Conservation (phyloP, 2,329 filamentous ascomycete genomes). For the Phyllosticta citrichinensis region DNA sequence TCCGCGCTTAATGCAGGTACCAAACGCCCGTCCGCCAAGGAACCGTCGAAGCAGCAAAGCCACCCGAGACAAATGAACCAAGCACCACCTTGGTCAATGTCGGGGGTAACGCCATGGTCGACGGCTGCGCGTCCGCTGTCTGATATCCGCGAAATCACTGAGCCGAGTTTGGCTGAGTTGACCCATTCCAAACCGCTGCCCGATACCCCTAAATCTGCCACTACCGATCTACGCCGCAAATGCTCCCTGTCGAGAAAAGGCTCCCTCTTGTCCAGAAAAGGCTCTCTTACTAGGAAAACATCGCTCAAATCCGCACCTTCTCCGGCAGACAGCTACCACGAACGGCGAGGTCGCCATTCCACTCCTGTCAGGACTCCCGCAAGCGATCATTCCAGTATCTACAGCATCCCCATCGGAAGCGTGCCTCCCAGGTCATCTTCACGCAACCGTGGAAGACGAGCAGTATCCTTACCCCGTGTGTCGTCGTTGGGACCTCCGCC, state of each 20-base stretch:
- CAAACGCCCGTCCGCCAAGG: not conserved
- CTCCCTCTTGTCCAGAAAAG: conserved; percentile 16
- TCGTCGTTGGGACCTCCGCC: conserved; percentile 14
- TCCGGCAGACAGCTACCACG: conserved; percentile 19
- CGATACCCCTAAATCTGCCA: conserved; percentile 13
- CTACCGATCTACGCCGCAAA: conserved; percentile 13
- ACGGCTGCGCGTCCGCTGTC: conserved; percentile 35
- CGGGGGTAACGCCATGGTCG: conserved; percentile 15
- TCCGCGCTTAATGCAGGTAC: not conserved
- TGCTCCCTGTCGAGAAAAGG: conserved; percentile 23
- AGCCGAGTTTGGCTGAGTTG: conserved; percentile 35
- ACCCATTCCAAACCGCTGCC: conserved; percentile 20
- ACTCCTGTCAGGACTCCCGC: conserved; percentile 18
- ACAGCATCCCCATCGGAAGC: conserved; percentile 35
- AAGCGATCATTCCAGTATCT: conserved; percentile 33
- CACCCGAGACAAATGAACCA: conserved; percentile 2
- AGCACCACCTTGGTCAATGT: conserved; percentile 18
- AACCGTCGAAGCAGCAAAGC: not conserved
- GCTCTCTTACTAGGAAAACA: conserved; percentile 12
- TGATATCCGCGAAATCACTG: conserved; percentile 41
- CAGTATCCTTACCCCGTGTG: conserved; percentile 13
- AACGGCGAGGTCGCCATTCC: conserved; percentile 1
- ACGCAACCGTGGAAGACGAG: conserved; percentile 18
- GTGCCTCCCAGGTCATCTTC: conserved; percentile 39
- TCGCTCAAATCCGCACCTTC: conserved; percentile 25